Conservation (phyloP, 2,329 filamentous ascomycete species). For the Cryphonectria japonica region DNA sequence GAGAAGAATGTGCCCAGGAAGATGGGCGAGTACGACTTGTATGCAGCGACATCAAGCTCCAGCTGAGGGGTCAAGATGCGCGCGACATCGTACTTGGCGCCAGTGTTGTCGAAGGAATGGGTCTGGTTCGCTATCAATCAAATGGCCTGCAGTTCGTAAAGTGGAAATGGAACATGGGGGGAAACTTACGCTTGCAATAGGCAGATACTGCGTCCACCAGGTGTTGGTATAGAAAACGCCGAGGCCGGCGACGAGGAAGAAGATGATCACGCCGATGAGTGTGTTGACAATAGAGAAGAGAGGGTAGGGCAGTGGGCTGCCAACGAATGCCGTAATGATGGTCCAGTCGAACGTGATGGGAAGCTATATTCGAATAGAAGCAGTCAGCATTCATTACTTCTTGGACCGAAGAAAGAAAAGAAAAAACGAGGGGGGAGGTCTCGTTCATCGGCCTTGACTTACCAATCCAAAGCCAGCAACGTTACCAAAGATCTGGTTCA, state of each 20-base stretch:
- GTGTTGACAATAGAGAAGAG: constrained; percentile 24
- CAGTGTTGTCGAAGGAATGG: constrained; percentile 25
- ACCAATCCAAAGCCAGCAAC: constrained; percentile 23
- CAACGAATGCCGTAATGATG: constrained; percentile 24
- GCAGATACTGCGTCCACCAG: constrained; percentile 23
- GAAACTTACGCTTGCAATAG: constrained; percentile 19
- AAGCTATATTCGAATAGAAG: constrained; percentile 2
- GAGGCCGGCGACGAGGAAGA: constrained; percentile 21
- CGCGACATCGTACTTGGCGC: constrained; percentile 9
- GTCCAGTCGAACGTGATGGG: constrained; percentile 28
- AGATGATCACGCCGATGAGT: constrained; percentile 22
- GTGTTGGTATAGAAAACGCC: constrained; percentile 26
- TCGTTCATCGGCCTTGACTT: background rate
- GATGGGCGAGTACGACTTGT: constrained; percentile 24
- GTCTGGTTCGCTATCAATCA: background rate
- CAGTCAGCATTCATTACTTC: background rate
- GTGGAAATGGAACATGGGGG: too few species aligned
- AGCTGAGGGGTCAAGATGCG: constrained; percentile 19
- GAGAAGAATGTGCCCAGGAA: constrained; percentile 23
- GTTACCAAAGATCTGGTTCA: constrained; percentile 27
- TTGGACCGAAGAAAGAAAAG: background rate
- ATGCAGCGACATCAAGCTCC: constrained; percentile 21
- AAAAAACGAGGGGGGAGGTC: too few species aligned
- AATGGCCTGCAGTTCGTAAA: too few species aligned
- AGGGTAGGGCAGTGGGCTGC: constrained; percentile 23